Percentiles rank a stretch among this genome's conserved stretches.
These are phyloP conservation scores for Marsdenia floribunda DNA, from an alignment of 257 asterid genomes.

Conservation along the genomic window DNA sequence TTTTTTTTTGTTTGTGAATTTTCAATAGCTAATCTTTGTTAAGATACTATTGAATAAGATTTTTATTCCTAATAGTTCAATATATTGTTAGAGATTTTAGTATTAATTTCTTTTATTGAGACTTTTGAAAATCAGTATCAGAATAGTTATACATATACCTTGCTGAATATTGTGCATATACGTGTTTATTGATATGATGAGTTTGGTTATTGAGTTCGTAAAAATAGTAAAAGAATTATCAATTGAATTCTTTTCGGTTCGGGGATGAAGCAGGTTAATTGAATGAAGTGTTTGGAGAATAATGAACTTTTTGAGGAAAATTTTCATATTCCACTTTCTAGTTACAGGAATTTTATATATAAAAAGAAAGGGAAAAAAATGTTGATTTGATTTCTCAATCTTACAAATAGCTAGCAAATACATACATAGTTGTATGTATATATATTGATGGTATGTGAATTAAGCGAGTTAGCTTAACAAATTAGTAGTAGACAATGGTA, in stretches of 20 bases:
- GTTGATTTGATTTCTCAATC: too few relatives aligned
- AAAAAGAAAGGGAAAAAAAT: not conserved
- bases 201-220: not conserved
- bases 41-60: too few relatives aligned
- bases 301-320: not conserved
- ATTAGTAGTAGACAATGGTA: not conserved
- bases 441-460: not conserved
- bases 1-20: not conserved
- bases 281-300: not conserved
- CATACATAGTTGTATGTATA: not conserved
- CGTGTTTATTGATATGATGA: not conserved
- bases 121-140: too few relatives aligned
- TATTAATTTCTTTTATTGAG: too few relatives aligned
- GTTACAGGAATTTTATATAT: not conserved
- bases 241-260: not conserved
- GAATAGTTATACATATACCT: too few relatives aligned
- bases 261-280: not conserved
- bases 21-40: too few relatives aligned
- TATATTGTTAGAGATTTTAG: too few relatives aligned
- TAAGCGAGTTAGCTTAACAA: not conserved
- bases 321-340: not conserved
- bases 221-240: too few relatives aligned
- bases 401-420: not conserved
- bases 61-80: too few relatives aligned
- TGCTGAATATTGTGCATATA: too few relatives aligned